A percentile compares a stretch with the other conserved stretches of the same genome.
These are phyloP conservation scores for Zymoseptoria passerinii DNA, from an alignment of 2,329 filamentous ascomycete genomes.

Conservation along the genomic window DNA sequence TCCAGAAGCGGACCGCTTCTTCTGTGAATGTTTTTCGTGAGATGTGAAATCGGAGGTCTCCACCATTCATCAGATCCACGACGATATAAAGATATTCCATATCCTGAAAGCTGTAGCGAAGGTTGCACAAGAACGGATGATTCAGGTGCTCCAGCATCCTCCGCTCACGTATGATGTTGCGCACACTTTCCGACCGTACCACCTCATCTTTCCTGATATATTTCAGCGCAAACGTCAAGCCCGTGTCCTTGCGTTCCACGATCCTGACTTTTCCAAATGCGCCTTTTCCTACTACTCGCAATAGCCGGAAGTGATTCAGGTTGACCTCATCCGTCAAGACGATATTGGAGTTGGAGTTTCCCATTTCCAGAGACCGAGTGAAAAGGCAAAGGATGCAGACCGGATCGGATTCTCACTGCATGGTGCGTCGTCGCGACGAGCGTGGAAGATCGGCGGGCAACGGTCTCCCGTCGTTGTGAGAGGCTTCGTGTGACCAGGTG, in stretches of 20 bases:
- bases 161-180: slow-evolving; percentile 94
- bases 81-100: slow-evolving; percentile 99
- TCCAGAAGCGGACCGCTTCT: slow-evolving; percentile 94
- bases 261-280: slow-evolving; percentile 98
- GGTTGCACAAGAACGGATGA: slow-evolving; percentile 94
- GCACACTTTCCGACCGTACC: slow-evolving; percentile 92
- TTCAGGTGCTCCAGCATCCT: slow-evolving; percentile 98
- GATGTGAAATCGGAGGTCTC: slow-evolving; percentile 94
- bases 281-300: slow-evolving; percentile 93
- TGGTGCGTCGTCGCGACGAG: neutral
- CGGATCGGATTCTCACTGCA: neutral
- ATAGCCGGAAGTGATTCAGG: slow-evolving; percentile 90
- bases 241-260: slow-evolving; percentile 93
- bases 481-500: neutral
- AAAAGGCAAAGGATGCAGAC: neutral
- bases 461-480: neutral
- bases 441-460: neutral
- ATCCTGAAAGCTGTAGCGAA: slow-evolving; percentile 98
- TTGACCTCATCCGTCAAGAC: slow-evolving; percentile 93
- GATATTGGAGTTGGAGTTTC: slow-evolving; percentile 91
- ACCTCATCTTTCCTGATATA: slow-evolving; percentile 98
- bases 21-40: slow-evolving; percentile 97
- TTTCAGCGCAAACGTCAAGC: slow-evolving; percentile 88
- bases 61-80: slow-evolving; percentile 95
- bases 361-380: slow-evolving; percentile 51